Percentiles rank a stretch among this genome's conserved stretches.
Evolutionary conservation across 164 flowering plant genomes (phyloP).

Genomic region (Berberis vulgaris): DNA sequence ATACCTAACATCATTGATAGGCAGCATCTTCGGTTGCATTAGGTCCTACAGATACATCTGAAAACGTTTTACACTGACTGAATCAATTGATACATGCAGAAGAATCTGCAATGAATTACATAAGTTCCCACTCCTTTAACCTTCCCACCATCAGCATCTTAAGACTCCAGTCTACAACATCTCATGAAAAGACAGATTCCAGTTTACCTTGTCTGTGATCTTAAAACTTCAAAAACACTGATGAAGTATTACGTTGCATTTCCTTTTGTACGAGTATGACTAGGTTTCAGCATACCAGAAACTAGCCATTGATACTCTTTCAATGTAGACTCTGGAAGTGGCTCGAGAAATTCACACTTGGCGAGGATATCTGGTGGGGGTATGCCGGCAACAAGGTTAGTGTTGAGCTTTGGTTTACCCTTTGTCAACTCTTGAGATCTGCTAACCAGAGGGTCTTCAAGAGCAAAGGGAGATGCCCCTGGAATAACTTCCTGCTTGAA

Average conservation of each 20-base stretch:
- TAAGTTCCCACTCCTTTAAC: too few relatives aligned
- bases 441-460: slow-evolving; percentile 19
- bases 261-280: slow-evolving; percentile 17
- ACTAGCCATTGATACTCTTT: slow-evolving; percentile 55
- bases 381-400: slow-evolving; percentile 67
- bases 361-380: slow-evolving; percentile 67
- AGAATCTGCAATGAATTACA: too few relatives aligned
- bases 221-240: slow-evolving; percentile 12
- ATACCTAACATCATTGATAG: too few relatives aligned
- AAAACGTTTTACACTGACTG: too few relatives aligned
- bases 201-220: slow-evolving; percentile 3
- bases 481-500: slow-evolving; percentile 71
- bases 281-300: slow-evolving; percentile 28
- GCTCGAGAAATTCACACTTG: slow-evolving; percentile 74
- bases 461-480: slow-evolving; percentile 65
- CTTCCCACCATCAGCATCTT: too few relatives aligned
- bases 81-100: too few relatives aligned
- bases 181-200: neutral
- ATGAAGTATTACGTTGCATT: slow-evolving; percentile 12
- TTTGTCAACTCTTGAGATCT: slow-evolving; percentile 21
- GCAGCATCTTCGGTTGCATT: too few relatives aligned
- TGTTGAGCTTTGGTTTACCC: slow-evolving; percentile 57
- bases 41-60: too few relatives aligned
- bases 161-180: too few relatives aligned
- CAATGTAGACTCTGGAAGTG: slow-evolving; percentile 56